Evolutionary conservation across 177 flowering plant species (phyloP), one percentile per base, ranked within the genome.

Genomic region (Vitis hybrid): DNA sequence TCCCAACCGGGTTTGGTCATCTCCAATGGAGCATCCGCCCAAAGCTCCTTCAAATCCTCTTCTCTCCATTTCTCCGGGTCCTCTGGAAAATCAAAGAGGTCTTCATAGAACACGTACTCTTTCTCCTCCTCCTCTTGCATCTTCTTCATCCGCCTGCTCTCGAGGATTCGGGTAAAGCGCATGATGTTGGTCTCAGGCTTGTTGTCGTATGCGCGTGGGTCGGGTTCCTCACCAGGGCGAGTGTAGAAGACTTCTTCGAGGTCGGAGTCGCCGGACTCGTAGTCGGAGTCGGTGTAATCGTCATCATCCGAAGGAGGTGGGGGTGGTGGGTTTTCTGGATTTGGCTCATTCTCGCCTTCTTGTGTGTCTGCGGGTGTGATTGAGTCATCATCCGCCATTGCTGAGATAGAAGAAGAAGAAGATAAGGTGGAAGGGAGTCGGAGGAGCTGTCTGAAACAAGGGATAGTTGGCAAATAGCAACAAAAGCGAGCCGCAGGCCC

Each of bases 61-160:
- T 94, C 99, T 52, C 61, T 78, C 99, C 99, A 94, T 1, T 83
- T 83, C 84, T 94, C 99, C 0, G 78, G 85, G 73, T 94, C 99
- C 40, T 77, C 48, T 0, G 98, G 98, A 66, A 94, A 93, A 72
- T 94, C 76, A 61, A 76, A 94, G 5, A 52, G 63, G 58, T 88
- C 94, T 35, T 88, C 89, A 8, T 73, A 8, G 59, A 19, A 51
- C 3, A 50, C 73, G 21, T 40, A 40, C 1, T 46, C 46, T 3
- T 67, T 63, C 6, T 89, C 89, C 50, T 87, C 87, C 13, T 81
- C 81, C 7, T 78, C 84, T 35, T 50, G 12, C 52, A 14, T 65
- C 71, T 57, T 70, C 74, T 16, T 68, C 69, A 56, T 4, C 5
- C 75, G 21, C 69, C 68, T 78, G 74, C 86, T 74, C 3, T 81